Conservation (phyloP, 495 filamentous ascomycete genomes). For the Penicillium waksmanii region DNA sequence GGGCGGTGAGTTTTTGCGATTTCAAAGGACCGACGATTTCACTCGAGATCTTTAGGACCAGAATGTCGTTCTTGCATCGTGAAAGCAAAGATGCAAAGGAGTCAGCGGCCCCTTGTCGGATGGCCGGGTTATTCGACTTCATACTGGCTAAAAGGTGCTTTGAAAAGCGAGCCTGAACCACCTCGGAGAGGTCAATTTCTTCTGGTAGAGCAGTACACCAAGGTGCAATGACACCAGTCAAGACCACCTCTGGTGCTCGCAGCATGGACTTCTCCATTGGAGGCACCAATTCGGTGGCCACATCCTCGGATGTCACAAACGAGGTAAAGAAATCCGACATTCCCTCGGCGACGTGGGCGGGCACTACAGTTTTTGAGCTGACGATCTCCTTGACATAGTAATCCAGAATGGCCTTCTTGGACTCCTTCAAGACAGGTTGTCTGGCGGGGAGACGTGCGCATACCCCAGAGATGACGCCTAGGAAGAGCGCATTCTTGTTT, state of each 20-base stretch:
- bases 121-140: conserved; percentile 81
- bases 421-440: conserved; percentile 60
- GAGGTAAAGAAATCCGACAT: conserved; percentile 80
- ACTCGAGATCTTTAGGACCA: conserved; percentile 66
- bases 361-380: conserved; percentile 72
- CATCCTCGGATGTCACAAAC: conserved; percentile 75
- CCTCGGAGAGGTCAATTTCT: conserved; percentile 73
- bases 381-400: conserved; percentile 88
- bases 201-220: conserved; percentile 69
- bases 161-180: conserved; percentile 68
- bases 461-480: conserved; percentile 87
- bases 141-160: conserved; percentile 85
- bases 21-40: conserved; percentile 81
- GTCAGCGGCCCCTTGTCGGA: conserved; percentile 73
- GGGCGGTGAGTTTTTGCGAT: conserved; percentile 73
- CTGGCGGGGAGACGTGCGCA: conserved; percentile 66
- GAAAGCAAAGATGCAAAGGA: conserved; percentile 69
- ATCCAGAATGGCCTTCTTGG: conserved; percentile 70
- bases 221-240: conserved; percentile 72
- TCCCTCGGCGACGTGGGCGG: conserved; percentile 70
- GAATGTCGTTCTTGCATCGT: conserved; percentile 57
- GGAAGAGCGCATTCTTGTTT: conserved; percentile 69
- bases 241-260: conserved; percentile 85
- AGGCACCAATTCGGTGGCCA: conserved; percentile 75
- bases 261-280: conserved; percentile 86